Conservation (phyloP, 2,329 filamentous ascomycete genomes). For the Juglanconis juglandina region DNA sequence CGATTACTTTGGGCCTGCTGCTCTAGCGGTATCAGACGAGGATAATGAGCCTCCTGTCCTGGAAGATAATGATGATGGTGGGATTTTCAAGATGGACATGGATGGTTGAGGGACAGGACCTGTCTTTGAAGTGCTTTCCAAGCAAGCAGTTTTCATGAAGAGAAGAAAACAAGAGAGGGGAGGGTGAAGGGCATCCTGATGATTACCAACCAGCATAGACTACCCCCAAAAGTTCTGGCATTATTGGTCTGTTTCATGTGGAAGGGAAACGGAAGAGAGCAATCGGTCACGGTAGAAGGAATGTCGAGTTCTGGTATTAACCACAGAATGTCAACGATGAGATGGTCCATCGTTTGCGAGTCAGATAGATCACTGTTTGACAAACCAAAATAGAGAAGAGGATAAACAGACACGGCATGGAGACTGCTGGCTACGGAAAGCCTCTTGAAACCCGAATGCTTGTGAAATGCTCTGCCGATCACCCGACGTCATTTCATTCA, state of each 20-base stretch:
- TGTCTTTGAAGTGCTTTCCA: not conserved
- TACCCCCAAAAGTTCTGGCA: conserved; percentile 9
- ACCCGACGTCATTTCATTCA: not conserved
- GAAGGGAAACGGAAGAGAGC: not conserved
- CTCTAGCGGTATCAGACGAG: not conserved
- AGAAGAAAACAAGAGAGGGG: not conserved
- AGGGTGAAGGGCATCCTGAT: not conserved
- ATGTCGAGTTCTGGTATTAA: not conserved
- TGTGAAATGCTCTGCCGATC: no score
- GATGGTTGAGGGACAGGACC: not conserved
- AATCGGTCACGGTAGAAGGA: not conserved
- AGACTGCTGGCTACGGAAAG: no score
- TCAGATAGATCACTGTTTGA: not conserved
- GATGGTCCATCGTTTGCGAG: not conserved
- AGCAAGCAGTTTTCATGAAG: not conserved
- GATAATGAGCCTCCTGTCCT: not conserved
- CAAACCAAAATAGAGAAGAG: not conserved
- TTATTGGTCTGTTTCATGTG: not conserved
- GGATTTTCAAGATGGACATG: conserved; percentile 12
- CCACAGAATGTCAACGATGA: not conserved
- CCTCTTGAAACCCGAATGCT: no score
- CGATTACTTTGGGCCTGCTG: not conserved
- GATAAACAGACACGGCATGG: not conserved
- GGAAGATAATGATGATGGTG: not conserved
- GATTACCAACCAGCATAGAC: not conserved